Conservation (phyloP, 805 yeast species). For the Candida montana region DNA sequence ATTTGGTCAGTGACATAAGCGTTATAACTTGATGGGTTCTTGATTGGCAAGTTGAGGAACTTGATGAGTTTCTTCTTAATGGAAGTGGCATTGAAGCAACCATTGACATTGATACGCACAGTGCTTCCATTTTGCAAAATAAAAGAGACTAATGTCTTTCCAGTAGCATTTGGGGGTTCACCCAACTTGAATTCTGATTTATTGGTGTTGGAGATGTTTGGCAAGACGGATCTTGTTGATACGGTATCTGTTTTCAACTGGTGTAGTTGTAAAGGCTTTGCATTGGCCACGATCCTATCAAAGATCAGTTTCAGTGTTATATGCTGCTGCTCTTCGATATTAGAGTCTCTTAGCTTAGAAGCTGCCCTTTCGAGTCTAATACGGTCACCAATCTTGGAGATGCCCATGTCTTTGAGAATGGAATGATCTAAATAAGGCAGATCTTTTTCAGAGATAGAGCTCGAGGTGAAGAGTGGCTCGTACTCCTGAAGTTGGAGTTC, state of each 20-base stretch:
- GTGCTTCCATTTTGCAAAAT: slow-evolving; percentile 71
- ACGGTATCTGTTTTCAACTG: neutral
- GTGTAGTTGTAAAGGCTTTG: slow-evolving; percentile 8
- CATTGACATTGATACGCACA: slow-evolving; percentile 63
- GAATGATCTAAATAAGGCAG: slow-evolving; percentile 43
- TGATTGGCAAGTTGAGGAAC: slow-evolving; percentile 43
- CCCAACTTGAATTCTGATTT: slow-evolving; percentile 14
- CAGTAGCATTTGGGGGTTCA: slow-evolving; percentile 5
- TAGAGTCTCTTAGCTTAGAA: slow-evolving; percentile 30
- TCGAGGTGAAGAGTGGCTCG: slow-evolving; percentile 6
- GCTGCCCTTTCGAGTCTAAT: slow-evolving; percentile 60
- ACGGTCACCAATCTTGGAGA: slow-evolving; percentile 79
- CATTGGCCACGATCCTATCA: slow-evolving; percentile 5
- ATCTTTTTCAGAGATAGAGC: slow-evolving; percentile 20
- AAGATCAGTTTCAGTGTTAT: slow-evolving; percentile 16
- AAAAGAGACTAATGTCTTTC: slow-evolving; percentile 46
- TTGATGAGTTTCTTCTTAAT: slow-evolving; percentile 67
- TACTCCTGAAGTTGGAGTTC: slow-evolving; percentile 3
- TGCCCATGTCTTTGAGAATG: slow-evolving; percentile 67
- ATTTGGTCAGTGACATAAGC: slow-evolving; percentile 50
- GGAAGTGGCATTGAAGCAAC: slow-evolving; percentile 75
- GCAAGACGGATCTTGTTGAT: neutral
- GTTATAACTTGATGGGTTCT: slow-evolving; percentile 46
- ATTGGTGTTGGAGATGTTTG: slow-evolving; percentile 7
- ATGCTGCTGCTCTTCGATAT: slow-evolving; percentile 2